These are phyloP conservation scores for Cokeromyces recurvatus DNA, from an alignment of 371 early-diverging fungal genomes.

Conservation along the genomic window DNA sequence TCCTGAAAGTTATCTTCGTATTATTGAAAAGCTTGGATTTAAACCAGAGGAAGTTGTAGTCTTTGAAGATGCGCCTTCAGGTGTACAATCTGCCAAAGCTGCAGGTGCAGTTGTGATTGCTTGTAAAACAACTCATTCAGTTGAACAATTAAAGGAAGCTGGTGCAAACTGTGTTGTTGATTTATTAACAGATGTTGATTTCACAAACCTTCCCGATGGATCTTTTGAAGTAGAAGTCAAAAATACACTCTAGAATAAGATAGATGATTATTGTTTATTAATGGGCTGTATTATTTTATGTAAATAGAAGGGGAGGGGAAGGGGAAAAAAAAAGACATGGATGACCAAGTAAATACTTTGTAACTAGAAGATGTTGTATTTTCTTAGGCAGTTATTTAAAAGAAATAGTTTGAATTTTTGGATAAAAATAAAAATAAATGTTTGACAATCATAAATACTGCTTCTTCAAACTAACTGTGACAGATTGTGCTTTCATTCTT, in stretches of 20 bases:
- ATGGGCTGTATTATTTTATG: too few species aligned
- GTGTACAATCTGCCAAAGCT: constrained; percentile 44
- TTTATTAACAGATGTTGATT: constrained; percentile 48
- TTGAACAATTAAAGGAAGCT: constrained; percentile 46
- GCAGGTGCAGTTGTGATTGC: constrained; percentile 57
- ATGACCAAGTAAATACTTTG: too few species aligned
- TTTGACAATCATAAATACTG: too few species aligned
- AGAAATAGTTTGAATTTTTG: too few species aligned
- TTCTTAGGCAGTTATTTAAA: too few species aligned
- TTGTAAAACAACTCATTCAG: constrained; percentile 51
- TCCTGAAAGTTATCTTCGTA: constrained; percentile 57
- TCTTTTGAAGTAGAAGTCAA: constrained; percentile 14
- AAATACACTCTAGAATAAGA: neutral
- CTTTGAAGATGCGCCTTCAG: constrained; percentile 70
- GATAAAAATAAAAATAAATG: too few species aligned
- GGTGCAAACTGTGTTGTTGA: constrained; percentile 49
- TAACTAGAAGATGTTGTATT: too few species aligned
- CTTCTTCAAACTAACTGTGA: too few species aligned
- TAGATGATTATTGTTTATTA: too few species aligned
- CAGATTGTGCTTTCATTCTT: too few species aligned
- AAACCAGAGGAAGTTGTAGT: constrained; percentile 53
- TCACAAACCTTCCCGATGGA: constrained; percentile 18
- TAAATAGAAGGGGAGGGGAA: too few species aligned
- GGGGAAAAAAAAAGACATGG: too few species aligned
- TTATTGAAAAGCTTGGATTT: constrained; percentile 36